Evolutionary conservation across 371 early-diverging fungal genomes (phyloP).

Genomic region (Neoconidiobolus thromboides): DNA sequence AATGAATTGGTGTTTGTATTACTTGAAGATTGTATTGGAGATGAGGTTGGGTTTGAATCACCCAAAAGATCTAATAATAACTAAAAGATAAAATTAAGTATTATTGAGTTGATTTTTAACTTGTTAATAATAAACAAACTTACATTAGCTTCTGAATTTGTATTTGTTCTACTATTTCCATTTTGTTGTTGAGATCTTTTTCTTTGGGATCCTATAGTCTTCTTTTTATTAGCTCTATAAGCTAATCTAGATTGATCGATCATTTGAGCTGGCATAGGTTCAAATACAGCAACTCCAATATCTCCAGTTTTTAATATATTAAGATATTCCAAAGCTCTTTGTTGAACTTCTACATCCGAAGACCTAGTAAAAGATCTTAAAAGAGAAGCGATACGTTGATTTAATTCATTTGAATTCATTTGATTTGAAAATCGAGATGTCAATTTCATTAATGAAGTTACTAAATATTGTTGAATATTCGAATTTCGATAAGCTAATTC

Average conservation of each 20-base stretch:
- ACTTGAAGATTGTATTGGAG: not conserved
- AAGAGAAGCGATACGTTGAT: conserved; percentile 27
- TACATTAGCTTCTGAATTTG: not conserved
- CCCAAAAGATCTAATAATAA: conserved; percentile 5
- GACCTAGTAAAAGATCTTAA: conserved; percentile 40
- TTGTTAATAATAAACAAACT: not conserved
- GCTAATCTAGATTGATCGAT: not conserved
- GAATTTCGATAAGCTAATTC: conserved; percentile 44
- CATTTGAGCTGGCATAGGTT: conserved; percentile 76
- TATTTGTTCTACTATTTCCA: not conserved
- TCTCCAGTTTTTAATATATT: conserved; percentile 52
- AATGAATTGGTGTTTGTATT: not conserved
- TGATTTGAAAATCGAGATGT: conserved; percentile 50
- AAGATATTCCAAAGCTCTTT: conserved; percentile 78
- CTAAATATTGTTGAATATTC: conserved; percentile 54
- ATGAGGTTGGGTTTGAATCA: not conserved
- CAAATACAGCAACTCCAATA: conserved; percentile 68
- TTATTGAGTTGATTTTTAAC: not conserved
- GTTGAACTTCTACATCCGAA: conserved; percentile 80
- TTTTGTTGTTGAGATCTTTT: not conserved
- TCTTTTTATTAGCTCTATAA: not conserved
- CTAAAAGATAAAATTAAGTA: not conserved
- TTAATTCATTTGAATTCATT: conserved; percentile 13
- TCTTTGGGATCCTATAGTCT: not conserved
- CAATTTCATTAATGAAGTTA: conserved; percentile 78